These are phyloP conservation scores for Onygenales sp. DNA, from an alignment of 2,329 filamentous ascomycete species.

Conservation along the genomic window DNA sequence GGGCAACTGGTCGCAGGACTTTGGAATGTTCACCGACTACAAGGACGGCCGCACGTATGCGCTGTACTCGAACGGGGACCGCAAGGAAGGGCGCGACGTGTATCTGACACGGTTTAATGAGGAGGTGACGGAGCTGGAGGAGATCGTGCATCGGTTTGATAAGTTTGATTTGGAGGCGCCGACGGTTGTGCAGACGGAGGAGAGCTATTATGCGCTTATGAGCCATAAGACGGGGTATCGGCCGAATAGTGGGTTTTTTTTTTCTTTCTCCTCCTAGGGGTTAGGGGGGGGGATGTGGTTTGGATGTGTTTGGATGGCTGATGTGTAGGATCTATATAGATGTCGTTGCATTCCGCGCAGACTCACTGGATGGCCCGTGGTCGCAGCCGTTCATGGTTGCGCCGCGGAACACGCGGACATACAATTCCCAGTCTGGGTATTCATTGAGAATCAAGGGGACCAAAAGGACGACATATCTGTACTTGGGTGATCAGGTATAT, in stretches of 20 bases:
- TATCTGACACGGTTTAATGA: constrained; percentile 48
- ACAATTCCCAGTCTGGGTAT: constrained; percentile 46
- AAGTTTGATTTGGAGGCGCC: constrained; percentile 54
- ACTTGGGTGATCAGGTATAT: constrained; percentile 36
- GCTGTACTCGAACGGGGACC: constrained; percentile 52
- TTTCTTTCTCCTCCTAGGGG: not conserved
- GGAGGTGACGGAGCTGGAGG: constrained; percentile 42
- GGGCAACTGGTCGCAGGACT: constrained; percentile 56
- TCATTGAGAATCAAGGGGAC: constrained; percentile 39
- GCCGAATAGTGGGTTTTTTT: constrained; percentile 39
- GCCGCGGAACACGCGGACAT: constrained; percentile 43
- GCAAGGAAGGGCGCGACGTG: constrained; percentile 45
- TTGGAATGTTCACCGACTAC: constrained; percentile 52
- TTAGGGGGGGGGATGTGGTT: not conserved
- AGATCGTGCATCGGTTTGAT: constrained; percentile 46
- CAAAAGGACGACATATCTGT: constrained; percentile 42
- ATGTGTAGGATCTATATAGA: constrained; percentile 21
- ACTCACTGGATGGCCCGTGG: constrained; percentile 43
- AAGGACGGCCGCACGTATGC: constrained; percentile 48
- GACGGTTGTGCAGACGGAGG: constrained; percentile 51
- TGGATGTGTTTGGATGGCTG: not conserved
- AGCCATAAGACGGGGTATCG: constrained; percentile 55
- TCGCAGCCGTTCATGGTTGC: constrained; percentile 46
- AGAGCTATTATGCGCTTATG: constrained; percentile 52
- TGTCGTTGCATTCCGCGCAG: constrained; percentile 47